Evolutionary conservation across 2,329 filamentous ascomycete genomes (phyloP), one percentile per base, ranked within the genome.

Genomic region (Fusarium ambrosium): DNA sequence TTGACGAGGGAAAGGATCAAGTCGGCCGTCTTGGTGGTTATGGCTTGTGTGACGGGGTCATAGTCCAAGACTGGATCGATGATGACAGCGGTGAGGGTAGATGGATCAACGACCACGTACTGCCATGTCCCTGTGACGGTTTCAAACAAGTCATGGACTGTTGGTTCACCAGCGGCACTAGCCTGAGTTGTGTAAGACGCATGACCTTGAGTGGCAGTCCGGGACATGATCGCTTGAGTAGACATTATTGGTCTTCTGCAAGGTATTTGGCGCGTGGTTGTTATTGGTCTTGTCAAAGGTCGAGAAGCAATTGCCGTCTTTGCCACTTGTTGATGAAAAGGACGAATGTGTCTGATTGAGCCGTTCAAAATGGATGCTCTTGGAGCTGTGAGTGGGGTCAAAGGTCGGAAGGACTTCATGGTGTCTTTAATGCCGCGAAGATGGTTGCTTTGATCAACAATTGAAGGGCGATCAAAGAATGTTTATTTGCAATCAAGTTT

Each of bases 21-120:
- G 68, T 92, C 89, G 2, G 91, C 91, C 0, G 87, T 82, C 1
- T 75, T 56, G 0, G 90, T 92, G 7, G 80, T 84, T 68, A 92
- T 84, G 2, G 72, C 70, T 45, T 80, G 77, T 1, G 74, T 83
- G 22, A 75, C 62, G 0, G 85, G 83, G 55, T 91, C 86, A 69
- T 86, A 92, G 78, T 92, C 87, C 4, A 92, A 78, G 0, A 93
- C 91, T 0, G 91, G 84, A 74, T 93, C 91, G 73, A 93, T 91
- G 62, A 92, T 89, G 66, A 85, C 87, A 2, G 89, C 88, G 0
- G 76, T 77, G 2, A 75, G 78, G 0, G 88, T 89, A 0, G 77
- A 67, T 0, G 88, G 86, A 69, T 92, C 90, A 0, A 85, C 87
- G 1, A 92, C 86, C 0, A 92, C 73, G 70, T 91, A 91, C 77